Percentiles rank a stretch among this genome's conserved stretches.
These are phyloP conservation scores for Cucurbitaria berberidis DNA, from an alignment of 2,329 filamentous ascomycete genomes.

Conservation along the genomic window DNA sequence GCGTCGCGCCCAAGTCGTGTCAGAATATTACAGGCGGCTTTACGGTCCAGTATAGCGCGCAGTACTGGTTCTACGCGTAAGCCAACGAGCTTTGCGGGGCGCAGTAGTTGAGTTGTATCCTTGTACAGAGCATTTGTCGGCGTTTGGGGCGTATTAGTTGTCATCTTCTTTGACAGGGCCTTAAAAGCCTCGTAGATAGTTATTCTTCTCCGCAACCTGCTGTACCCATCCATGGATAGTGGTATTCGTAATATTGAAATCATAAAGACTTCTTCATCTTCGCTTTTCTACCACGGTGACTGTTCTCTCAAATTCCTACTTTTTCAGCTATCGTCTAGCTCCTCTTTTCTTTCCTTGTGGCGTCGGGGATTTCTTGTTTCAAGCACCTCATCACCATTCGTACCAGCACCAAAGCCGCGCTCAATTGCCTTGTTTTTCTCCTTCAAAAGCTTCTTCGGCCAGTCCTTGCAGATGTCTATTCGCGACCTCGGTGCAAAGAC, in stretches of 20 bases:
- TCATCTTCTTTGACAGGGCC: constrained; percentile 18
- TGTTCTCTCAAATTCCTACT: neutral
- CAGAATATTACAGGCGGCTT: constrained; percentile 68
- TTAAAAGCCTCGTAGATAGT: constrained; percentile 25
- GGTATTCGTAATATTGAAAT: constrained; percentile 31
- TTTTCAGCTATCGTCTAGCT: constrained; percentile 24
- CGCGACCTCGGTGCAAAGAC: constrained; percentile 81
- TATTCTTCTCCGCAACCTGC: constrained; percentile 26
- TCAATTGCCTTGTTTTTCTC: constrained; percentile 15
- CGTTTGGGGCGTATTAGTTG: constrained; percentile 30
- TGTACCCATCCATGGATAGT: constrained; percentile 17
- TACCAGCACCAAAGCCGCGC: neutral
- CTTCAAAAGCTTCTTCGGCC: constrained; percentile 74
- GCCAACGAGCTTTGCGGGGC: neutral
- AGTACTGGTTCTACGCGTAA: constrained; percentile 70
- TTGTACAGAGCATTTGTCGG: constrained; percentile 44
- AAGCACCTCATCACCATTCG: constrained; percentile 13
- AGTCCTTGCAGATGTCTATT: constrained; percentile 89
- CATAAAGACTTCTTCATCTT: constrained; percentile 7
- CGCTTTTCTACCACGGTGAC: neutral
- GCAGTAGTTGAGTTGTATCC: constrained; percentile 2
- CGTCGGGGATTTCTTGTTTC: constrained; percentile 39
- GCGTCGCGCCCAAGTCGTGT: constrained; percentile 76
- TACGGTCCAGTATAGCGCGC: constrained; percentile 78
- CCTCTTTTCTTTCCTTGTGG: constrained; percentile 32